Conservation (phyloP, 202 grass and related monocot species). For the Eragrostis tef region DNA sequence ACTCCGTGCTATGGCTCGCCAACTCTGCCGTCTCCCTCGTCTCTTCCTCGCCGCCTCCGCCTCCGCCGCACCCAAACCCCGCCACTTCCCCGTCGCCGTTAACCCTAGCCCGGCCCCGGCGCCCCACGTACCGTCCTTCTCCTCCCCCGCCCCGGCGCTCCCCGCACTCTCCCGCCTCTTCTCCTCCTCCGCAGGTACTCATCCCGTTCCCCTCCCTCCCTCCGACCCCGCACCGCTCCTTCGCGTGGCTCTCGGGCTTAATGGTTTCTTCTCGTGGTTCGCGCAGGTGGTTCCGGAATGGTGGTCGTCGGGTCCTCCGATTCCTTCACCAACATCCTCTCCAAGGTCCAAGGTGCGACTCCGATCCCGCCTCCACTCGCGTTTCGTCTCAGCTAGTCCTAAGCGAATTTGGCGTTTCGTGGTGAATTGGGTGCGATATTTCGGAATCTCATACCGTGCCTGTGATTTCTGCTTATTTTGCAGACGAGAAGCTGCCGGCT, state of each 20-base stretch:
- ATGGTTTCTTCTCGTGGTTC: neutral
- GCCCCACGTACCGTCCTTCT: neutral
- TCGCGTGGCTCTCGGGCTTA: neutral
- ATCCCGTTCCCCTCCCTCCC: neutral
- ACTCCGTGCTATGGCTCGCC: constrained; percentile 51
- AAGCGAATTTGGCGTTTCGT: neutral
- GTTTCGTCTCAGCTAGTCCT: neutral
- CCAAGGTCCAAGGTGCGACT: constrained; percentile 62
- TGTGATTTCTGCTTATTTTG: constrained; percentile 22
- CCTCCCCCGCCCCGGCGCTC: neutral
- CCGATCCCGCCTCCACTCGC: neutral
- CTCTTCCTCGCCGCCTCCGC: constrained; percentile 32
- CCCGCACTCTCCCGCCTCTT: constrained; percentile 45
- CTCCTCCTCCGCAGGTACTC: constrained; percentile 46
- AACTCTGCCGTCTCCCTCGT: constrained; percentile 49
- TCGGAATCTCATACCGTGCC: neutral
- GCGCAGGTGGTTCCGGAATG: constrained; percentile 54
- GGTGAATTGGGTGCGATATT: neutral
- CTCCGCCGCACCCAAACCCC: constrained; percentile 36
- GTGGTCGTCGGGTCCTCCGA: constrained; percentile 61
- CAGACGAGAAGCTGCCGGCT: constrained; percentile 76
- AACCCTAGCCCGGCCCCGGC: constrained; percentile 39
- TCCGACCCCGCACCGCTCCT: neutral
- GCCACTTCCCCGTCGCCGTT: constrained; percentile 16
- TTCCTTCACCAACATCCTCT: constrained; percentile 51